Conservation (phyloP, 1,284 basidiomycete genomes). For the Rhodotorula sp. region DNA sequence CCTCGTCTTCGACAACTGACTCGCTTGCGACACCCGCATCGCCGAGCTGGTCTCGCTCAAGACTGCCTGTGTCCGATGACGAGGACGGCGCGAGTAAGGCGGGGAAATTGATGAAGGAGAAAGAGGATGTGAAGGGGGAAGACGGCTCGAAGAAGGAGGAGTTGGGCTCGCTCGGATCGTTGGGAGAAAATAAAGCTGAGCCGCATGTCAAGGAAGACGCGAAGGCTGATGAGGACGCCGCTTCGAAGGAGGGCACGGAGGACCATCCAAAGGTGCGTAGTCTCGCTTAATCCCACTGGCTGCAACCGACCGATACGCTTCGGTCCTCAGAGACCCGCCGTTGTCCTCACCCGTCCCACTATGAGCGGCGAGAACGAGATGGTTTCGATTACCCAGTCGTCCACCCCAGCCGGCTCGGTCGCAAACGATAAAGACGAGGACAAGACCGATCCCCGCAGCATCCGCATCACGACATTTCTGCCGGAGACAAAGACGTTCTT, state of each 20-base stretch:
- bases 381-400: neutral
- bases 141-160: neutral
- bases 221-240: neutral
- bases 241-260: neutral
- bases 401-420: neutral
- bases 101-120: neutral
- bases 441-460: neutral
- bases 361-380: constrained; percentile 15
- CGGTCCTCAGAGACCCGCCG: neutral
- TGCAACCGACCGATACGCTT: neutral
- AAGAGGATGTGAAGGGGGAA: too few relatives aligned
- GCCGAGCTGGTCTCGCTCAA: constrained; percentile 3
- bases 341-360: constrained; percentile 11
- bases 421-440: neutral
- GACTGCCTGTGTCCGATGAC: neutral
- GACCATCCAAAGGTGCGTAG: neutral
- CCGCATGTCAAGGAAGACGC: neutral
- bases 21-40: neutral
- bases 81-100: neutral
- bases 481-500: constrained; percentile 5
- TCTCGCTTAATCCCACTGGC: neutral
- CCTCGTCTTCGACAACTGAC: neutral
- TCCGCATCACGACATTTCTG: constrained; percentile 15
- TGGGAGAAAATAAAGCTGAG: too few relatives aligned
- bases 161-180: neutral